Evolutionary conservation across 83 land plant genomes (phyloP).

Genomic region (Diphasiastrum complanatum): DNA sequence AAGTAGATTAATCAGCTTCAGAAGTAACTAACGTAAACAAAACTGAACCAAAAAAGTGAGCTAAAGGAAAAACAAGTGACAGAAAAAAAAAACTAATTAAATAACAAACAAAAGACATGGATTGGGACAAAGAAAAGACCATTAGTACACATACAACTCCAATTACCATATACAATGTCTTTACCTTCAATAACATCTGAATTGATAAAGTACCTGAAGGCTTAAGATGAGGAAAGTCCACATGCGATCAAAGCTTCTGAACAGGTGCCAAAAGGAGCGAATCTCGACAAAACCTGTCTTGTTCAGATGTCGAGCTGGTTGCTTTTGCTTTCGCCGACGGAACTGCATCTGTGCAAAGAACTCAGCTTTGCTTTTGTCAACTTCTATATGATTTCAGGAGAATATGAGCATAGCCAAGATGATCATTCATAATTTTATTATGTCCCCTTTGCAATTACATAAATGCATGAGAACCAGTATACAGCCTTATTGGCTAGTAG

Average conservation of each 20-base stretch:
- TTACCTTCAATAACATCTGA: not conserved
- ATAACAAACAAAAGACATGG: no score
- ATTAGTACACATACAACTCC: not conserved
- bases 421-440: no score
- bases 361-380: slow-evolving; percentile 38
- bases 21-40: no score
- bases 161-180: not conserved
- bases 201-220: slow-evolving; percentile 51
- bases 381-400: slow-evolving; percentile 13
- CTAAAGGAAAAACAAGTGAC: no score
- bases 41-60: no score
- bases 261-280: slow-evolving; percentile 90
- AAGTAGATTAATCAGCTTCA: no score
- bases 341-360: not conserved
- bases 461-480: slow-evolving; percentile 5
- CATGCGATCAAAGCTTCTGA: slow-evolving; percentile 88
- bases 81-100: no score
- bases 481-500: not conserved
- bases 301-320: slow-evolving; percentile 4
- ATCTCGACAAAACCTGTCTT: slow-evolving; percentile 85
- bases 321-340: not conserved
- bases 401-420: slow-evolving; percentile 25
- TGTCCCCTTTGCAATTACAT: no score
- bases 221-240: slow-evolving; percentile 88
- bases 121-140: no score